phyloP scores from a whole-genome alignment of 768 basidiomycete species.

The Lactarius hengduanensis region DNA sequence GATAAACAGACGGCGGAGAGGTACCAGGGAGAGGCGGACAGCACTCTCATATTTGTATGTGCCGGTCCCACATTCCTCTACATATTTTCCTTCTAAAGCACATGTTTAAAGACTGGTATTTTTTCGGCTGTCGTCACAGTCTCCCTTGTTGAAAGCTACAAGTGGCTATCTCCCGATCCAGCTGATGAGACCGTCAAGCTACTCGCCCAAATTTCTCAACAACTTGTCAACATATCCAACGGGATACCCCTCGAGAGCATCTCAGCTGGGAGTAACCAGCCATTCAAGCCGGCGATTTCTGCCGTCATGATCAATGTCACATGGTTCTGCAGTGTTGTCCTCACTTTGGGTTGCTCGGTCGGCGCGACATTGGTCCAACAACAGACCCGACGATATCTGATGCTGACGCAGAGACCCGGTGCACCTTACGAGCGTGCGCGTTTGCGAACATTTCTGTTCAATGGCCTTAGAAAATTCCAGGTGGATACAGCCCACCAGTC shows the following conservation, averaged over 20 bases:
- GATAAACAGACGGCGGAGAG: conserved; percentile 1
- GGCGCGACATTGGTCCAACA: conserved; percentile 18
- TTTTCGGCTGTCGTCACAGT: conserved; percentile 19
- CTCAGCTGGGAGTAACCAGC: neutral
- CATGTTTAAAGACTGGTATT: conserved; percentile 14
- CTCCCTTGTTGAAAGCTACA: conserved; percentile 20
- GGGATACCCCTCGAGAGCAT: neutral
- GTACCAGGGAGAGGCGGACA: neutral
- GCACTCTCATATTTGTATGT: conserved; percentile 15
- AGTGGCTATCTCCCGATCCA: conserved; percentile 11
- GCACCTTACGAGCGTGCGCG: neutral
- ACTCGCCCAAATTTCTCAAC: neutral
- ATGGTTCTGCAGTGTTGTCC: conserved; percentile 20
- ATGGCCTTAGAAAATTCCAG: neutral
- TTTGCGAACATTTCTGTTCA: neutral
- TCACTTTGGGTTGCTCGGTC: conserved; percentile 4
- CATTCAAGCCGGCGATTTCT: conserved; percentile 1
- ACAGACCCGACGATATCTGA: conserved; percentile 4
- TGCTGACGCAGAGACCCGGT: neutral
- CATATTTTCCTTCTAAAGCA: neutral
- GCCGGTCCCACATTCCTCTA: neutral
- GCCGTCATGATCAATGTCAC: conserved; percentile 8
- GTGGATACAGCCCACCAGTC: neutral
- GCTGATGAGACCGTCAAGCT: neutral
- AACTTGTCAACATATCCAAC: neutral